phyloP scores from a whole-genome alignment of 768 basidiomycete species.

The Calvatia gigantea region DNA sequence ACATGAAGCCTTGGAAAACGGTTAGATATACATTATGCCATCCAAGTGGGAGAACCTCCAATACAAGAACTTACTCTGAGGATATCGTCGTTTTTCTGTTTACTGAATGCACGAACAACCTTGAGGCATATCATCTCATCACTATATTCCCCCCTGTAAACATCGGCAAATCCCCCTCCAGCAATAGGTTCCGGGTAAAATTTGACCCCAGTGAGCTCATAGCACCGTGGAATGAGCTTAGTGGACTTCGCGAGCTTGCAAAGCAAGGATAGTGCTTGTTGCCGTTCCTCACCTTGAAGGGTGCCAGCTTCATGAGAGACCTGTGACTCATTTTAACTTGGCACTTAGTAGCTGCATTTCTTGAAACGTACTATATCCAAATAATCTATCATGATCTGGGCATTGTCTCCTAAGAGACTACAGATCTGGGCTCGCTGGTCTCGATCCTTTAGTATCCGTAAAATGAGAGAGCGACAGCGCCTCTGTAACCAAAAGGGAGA shows the following conservation, averaged over 20 bases:
- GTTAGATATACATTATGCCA: too few relatives aligned
- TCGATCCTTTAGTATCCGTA: too few relatives aligned
- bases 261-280: background rate
- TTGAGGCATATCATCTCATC: background rate
- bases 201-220: background rate
- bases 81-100: background rate
- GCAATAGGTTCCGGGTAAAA: background rate
- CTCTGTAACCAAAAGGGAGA: too few relatives aligned
- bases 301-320: background rate
- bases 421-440: too few relatives aligned
- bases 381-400: too few relatives aligned
- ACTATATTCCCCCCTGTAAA: background rate
- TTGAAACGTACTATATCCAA: too few relatives aligned
- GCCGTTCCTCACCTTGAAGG: background rate
- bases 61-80: background rate
- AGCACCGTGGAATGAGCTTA: background rate
- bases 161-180: background rate
- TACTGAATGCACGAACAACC: conserved; percentile 1
- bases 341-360: too few relatives aligned
- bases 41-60: too few relatives aligned
- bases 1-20: background rate
- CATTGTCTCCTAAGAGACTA: too few relatives aligned
- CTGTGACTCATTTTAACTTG: too few relatives aligned
- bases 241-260: background rate
- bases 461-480: too few relatives aligned